Evolutionary conservation across 2,329 filamentous ascomycete species (phyloP), one percentile per base, ranked within the genome.

Genomic region (Cordyceps cicadae): DNA sequence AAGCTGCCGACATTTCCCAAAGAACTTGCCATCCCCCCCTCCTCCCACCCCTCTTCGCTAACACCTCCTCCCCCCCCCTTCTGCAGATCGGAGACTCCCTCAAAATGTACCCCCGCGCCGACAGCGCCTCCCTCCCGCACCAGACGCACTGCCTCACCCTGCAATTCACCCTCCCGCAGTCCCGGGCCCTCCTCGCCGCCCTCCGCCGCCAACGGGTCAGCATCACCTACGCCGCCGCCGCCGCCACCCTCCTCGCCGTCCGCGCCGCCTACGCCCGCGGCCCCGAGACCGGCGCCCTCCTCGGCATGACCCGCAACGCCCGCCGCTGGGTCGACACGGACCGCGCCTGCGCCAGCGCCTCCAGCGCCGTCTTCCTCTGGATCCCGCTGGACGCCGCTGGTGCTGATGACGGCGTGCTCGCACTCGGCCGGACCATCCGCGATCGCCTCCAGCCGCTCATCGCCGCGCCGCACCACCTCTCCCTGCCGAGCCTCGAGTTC

Each of bases 241-340:
- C 54, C 12, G 54, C 54, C 8, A 39, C 54, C 21, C 54, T 57
- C 5, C 45, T 57, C 12, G 54, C 43, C 19, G 54, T 57, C 15
- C 8, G n/a, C 11, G 7, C 26, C n/a, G 24, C 26, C 1, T 57
- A 57, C 32, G 29, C 29, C 12, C 45, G 32, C 12, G 45, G 54
- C 7, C 21, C 17, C 8, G 45, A 57, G 9, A 49, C n/a, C 17
- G 54, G 43, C n/a, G 54, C 43, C 7, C 45, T 57, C 32, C 24
- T 57, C 15, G 43, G 54, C 29, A 57, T 57, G 54, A 57, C 54
- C 29, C 54, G 54, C 26, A 57, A 57, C 43, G 54, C 45, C 12
- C 45, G 54, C 12, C 54, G 54, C 9, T 49, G 54, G 54, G 54
- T 57, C 6, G 54, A 37, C n/a, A 57, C 54, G 5, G 54, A 37